These are phyloP conservation scores for Cryphonectria carpinicola DNA, from an alignment of 2,329 filamentous ascomycete genomes.

Conservation along the genomic window DNA sequence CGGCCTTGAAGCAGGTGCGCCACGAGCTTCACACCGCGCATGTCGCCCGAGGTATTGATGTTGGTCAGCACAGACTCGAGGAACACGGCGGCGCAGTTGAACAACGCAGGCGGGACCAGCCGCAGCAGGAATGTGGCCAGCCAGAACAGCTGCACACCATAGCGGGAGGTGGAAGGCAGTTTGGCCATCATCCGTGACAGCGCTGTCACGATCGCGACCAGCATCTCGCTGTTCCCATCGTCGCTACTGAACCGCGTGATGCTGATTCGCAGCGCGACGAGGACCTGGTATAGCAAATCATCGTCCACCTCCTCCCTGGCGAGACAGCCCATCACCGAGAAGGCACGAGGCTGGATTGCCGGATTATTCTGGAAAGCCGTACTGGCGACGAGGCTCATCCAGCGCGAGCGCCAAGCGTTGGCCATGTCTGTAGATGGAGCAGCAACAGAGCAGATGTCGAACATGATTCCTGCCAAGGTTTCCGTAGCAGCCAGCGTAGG, in stretches of 20 bases:
- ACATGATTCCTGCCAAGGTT: constrained; percentile 62
- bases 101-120: constrained; percentile 64
- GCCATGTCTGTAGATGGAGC: constrained; percentile 67
- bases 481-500: constrained; percentile 61
- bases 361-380: constrained; percentile 76
- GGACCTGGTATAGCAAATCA: constrained; percentile 71
- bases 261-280: constrained; percentile 68
- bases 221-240: constrained; percentile 68
- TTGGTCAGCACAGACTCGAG: constrained; percentile 68
- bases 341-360: constrained; percentile 70
- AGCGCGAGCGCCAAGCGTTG: constrained; percentile 71
- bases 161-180: constrained; percentile 67
- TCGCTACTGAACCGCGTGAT: constrained; percentile 64
- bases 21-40: constrained; percentile 63
- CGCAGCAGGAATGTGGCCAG: constrained; percentile 68
- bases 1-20: constrained; percentile 64
- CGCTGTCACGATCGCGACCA: constrained; percentile 68
- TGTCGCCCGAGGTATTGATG: constrained; percentile 63
- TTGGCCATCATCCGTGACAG: constrained; percentile 74
- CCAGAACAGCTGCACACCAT: constrained; percentile 72
- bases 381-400: constrained; percentile 75
- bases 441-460: constrained; percentile 66
- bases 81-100: constrained; percentile 68
- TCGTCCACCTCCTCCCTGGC: constrained; percentile 74
- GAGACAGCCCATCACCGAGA: constrained; percentile 72